Evolutionary conservation across 2,329 filamentous ascomycete species (phyloP).

Genomic region (Ophiostoma ulmi): DNA sequence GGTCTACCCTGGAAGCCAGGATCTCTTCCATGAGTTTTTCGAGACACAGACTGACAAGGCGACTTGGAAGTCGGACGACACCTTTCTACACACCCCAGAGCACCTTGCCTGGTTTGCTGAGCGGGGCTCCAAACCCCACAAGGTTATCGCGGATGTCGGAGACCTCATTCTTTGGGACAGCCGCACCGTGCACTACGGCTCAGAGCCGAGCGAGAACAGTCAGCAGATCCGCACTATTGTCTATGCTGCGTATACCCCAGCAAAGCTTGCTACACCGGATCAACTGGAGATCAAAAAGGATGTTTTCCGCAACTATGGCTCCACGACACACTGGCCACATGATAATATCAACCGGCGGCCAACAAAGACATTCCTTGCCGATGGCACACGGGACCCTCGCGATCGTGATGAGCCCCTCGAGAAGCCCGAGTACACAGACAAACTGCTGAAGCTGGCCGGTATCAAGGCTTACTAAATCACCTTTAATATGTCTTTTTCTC

Average conservation of each 20-base stretch:
- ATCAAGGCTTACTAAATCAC: conserved; percentile 23
- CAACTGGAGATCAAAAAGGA: conserved; percentile 30
- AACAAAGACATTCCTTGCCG: neutral
- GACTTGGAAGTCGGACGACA: conserved; percentile 16
- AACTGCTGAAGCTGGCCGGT: conserved; percentile 35
- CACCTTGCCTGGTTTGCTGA: conserved; percentile 19
- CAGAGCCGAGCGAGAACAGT: conserved; percentile 31
- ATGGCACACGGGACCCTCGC: conserved; percentile 20
- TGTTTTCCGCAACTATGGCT: conserved; percentile 31
- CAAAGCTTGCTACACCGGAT: conserved; percentile 29
- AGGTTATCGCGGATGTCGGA: conserved; percentile 35
- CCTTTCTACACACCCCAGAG: conserved; percentile 7
- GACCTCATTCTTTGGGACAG: conserved; percentile 37
- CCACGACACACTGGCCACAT: conserved; percentile 33
- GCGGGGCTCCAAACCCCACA: conserved; percentile 21
- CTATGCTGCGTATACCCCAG: conserved; percentile 37
- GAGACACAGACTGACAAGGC: conserved; percentile 20
- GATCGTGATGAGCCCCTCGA: conserved; percentile 33
- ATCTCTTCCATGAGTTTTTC: conserved; percentile 17
- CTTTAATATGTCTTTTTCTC: no score
- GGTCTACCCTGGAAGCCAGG: conserved; percentile 33
- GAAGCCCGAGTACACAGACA: conserved; percentile 35
- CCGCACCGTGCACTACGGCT: conserved; percentile 36
- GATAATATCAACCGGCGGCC: conserved; percentile 17
- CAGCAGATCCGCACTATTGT: conserved; percentile 33